These are phyloP conservation scores for Helminthosporium solani DNA, from an alignment of 2,329 filamentous ascomycete genomes.

Conservation along the genomic window DNA sequence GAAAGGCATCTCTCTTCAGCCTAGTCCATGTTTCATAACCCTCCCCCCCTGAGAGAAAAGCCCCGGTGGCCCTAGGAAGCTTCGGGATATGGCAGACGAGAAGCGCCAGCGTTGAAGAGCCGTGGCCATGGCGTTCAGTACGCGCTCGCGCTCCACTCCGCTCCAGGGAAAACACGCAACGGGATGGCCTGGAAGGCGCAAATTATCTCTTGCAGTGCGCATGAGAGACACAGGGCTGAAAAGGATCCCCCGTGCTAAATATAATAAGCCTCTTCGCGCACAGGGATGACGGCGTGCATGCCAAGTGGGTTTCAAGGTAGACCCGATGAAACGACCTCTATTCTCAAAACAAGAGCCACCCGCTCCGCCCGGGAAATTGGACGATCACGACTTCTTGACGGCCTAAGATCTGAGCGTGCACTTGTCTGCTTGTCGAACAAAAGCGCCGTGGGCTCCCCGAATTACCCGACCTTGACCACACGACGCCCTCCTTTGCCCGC, in stretches of 20 bases:
- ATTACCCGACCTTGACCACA: slow-evolving; percentile 29
- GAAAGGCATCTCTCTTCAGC: slow-evolving; percentile 17
- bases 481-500: slow-evolving; percentile 23
- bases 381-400: slow-evolving; percentile 44
- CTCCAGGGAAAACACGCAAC: slow-evolving; percentile 3
- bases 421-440: slow-evolving; percentile 33
- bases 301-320: slow-evolving; percentile 38
- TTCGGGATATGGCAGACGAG: slow-evolving; percentile 17
- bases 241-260: slow-evolving; percentile 31
- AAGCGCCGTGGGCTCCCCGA: slow-evolving; percentile 38
- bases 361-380: slow-evolving; percentile 43
- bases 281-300: slow-evolving; percentile 36
- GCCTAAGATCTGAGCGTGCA: slow-evolving; percentile 37
- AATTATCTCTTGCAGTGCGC: slow-evolving; percentile 4
- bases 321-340: slow-evolving; percentile 38
- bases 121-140: slow-evolving; percentile 21
- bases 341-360: slow-evolving; percentile 43
- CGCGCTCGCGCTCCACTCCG: neutral
- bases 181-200: neutral
- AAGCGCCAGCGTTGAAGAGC: slow-evolving; percentile 13
- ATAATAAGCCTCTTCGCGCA: slow-evolving; percentile 34
- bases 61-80: slow-evolving; percentile 22
- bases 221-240: slow-evolving; percentile 16
- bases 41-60: slow-evolving; percentile 20
- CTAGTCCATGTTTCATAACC: slow-evolving; percentile 34